A percentile compares a stretch with the other conserved stretches of the same genome.
These are phyloP conservation scores for Beauveria rudraprayagi DNA, from an alignment of 2,329 filamentous ascomycete species.

Conservation along the genomic window DNA sequence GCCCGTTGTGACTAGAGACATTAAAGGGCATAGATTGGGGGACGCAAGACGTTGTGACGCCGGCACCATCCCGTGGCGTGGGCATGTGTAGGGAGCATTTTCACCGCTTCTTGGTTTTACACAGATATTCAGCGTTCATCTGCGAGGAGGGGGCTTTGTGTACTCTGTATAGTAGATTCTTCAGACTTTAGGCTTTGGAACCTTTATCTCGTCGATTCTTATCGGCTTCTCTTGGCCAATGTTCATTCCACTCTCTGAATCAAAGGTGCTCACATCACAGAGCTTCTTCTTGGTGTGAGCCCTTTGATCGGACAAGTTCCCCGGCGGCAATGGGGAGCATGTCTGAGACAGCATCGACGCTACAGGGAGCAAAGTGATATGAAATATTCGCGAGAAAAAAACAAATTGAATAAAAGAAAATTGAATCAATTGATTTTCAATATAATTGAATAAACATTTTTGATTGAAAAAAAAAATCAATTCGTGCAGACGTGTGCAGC, in stretches of 20 bases:
- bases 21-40: not conserved
- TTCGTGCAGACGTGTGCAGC: not conserved
- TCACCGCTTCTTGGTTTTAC: constrained; percentile 8
- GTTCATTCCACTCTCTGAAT: too few species aligned
- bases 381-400: not conserved
- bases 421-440: not conserved
- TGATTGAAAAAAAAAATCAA: not conserved
- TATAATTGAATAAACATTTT: not conserved
- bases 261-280: not conserved
- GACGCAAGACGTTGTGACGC: not conserved
- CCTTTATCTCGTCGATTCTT: too few species aligned
- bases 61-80: constrained; percentile 3
- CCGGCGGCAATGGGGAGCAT: not conserved
- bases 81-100: constrained; percentile 1
- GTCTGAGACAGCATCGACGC: constrained; percentile 8
- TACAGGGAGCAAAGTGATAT: not conserved
- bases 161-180: not conserved
- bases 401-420: not conserved
- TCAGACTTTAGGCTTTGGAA: too few species aligned
- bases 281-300: not conserved
- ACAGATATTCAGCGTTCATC: not conserved
- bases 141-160: not conserved
- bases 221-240: too few species aligned
- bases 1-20: not conserved
- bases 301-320: not conserved